phyloP scores from a whole-genome alignment of 1,284 basidiomycete species.

The Peniophora sp. region DNA sequence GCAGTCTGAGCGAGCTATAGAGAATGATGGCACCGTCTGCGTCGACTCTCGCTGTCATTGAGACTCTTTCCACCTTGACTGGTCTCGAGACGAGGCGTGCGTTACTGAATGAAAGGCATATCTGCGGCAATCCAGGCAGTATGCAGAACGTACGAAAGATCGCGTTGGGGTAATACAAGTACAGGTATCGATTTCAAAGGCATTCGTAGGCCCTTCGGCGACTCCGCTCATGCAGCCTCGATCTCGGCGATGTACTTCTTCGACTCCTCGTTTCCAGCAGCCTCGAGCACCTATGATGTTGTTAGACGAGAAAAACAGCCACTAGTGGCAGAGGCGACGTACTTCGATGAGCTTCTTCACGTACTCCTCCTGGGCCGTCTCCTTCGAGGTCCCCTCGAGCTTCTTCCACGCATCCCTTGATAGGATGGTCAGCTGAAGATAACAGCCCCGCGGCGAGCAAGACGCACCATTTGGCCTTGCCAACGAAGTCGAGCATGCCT shows the following conservation, averaged over 20 bases:
- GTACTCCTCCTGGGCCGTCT: conserved; percentile 66
- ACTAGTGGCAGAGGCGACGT: conserved; percentile 18
- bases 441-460: neutral
- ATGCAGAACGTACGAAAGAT: too few species aligned
- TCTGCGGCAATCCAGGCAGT: too few species aligned
- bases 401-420: conserved; percentile 80
- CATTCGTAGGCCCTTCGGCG: too few species aligned
- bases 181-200: too few species aligned
- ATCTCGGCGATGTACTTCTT: conserved; percentile 55
- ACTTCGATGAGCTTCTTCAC: conserved; percentile 69
- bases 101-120: too few species aligned
- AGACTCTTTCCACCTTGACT: too few species aligned
- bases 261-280: conserved; percentile 41
- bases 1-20: too few species aligned
- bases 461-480: conserved; percentile 76
- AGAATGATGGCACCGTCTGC: too few species aligned
- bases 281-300: conserved; percentile 43
- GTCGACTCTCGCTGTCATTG: too few species aligned
- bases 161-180: too few species aligned
- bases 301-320: neutral
- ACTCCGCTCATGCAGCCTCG: conserved; percentile 23
- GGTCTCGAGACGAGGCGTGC: too few species aligned
- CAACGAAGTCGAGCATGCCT: conserved; percentile 72
- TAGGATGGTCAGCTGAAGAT: neutral
- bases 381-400: conserved; percentile 65